Base-by-base conservation (phyloP, 192 early-diverging fungal species). In the Umbelopsis sp. region DNA sequence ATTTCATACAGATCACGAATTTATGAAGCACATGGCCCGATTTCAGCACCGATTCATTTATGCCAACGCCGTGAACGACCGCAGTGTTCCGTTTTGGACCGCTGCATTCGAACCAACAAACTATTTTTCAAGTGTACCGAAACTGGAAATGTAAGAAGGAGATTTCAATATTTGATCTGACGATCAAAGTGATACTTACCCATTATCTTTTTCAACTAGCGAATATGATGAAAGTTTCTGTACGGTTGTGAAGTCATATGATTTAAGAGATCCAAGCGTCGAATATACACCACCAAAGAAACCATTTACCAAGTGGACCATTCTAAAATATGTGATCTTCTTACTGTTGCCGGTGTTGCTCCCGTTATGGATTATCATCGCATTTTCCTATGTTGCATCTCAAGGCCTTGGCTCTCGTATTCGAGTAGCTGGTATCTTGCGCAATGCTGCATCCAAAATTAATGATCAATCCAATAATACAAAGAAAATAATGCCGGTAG, bases 41-140 rank as follows among this genome's bases (percentile, higher is more conserved):
- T 89, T 89, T 51, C 82, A 84, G 36, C 41, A 74, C n/a, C 66
- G 76, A 43, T 54, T 71, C 21, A 24, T 83, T 7, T 89, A 87
- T 53, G 83, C 83, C 43, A 89, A 89, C 59, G 69, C 79, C 14
- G 32, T 53, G 0, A 82, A 85, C 51, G 87, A 89, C 56, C 76
- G 81, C 59, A 83, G 77, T n/a, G 87, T 89, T 0, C 87, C 86
- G 22, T 86, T 82, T 62, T 89, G 87, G 87, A 89, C 87, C 0
- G 85, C 85, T 16, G 80, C 83, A 22, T 82, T 89, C 34, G 70
- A 78, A 25, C 78, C 80, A 36, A 75, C 77, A 10, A 72, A 86
- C 70, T 80, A 80, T 17, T 86, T 86, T 49, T 24, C 54, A n/a
- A 69, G 81, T 8, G 41, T 83, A 7, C 73, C 80, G 5, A 26